Percentiles rank a stretch among this genome's conserved stretches.
Conservation (phyloP, 129 eudicot genomes). For the Logfia minima region DNA sequence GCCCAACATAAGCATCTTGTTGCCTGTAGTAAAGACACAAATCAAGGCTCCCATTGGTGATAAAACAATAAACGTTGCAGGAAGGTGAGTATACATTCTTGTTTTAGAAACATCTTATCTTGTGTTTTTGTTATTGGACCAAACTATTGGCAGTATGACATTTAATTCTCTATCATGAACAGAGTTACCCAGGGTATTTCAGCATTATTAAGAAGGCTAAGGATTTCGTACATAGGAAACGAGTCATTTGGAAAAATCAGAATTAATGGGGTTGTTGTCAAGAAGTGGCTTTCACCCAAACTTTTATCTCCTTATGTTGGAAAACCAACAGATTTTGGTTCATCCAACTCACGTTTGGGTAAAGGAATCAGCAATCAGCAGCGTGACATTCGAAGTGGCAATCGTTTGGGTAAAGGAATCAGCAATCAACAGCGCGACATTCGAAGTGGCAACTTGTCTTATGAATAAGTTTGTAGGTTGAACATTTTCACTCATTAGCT, state of each 20-base stretch:
- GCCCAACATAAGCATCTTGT: slow-evolving; percentile 69
- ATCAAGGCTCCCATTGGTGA: slow-evolving; percentile 59
- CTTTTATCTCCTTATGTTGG: slow-evolving; percentile 51
- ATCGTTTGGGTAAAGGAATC: slow-evolving; percentile 63
- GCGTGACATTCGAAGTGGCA: slow-evolving; percentile 68
- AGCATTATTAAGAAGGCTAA: slow-evolving; percentile 78
- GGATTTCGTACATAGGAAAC: slow-evolving; percentile 74
- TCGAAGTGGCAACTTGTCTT: slow-evolving; percentile 65
- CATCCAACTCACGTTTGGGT: slow-evolving; percentile 53
- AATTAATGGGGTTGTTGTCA: slow-evolving; percentile 67
- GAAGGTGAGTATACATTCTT: slow-evolving; percentile 53
- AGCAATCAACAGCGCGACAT: slow-evolving; percentile 70
- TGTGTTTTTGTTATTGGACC: neutral
- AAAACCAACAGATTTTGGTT: slow-evolving; percentile 43
- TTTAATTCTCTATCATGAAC: slow-evolving; percentile 24
- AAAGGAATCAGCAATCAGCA: slow-evolving; percentile 64
- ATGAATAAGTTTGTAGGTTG: slow-evolving; percentile 36
- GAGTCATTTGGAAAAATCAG: slow-evolving; percentile 83
- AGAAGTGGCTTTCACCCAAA: slow-evolving; percentile 88
- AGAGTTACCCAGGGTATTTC: slow-evolving; percentile 78
- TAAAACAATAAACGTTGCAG: slow-evolving; percentile 62
- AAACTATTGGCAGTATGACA: neutral
- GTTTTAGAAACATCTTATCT: neutral
- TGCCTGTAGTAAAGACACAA: slow-evolving; percentile 73
- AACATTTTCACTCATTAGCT: neutral